Evolutionary conservation across 2,329 filamentous ascomycete species (phyloP).

Genomic region (Penicillium sp.): DNA sequence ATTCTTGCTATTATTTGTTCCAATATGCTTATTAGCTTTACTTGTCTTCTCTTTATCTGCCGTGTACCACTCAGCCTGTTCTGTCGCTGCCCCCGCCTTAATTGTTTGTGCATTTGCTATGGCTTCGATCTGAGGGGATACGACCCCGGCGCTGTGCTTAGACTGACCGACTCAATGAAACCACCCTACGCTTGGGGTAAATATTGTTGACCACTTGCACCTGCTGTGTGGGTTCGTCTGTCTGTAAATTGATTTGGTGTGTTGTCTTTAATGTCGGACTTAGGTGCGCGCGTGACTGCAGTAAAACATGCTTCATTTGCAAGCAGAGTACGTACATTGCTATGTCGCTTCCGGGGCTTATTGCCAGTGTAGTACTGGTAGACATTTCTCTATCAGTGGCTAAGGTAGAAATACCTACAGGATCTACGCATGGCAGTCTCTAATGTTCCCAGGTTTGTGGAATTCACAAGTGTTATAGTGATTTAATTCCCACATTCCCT

Average conservation of each 20-base stretch:
- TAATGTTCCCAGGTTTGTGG: neutral
- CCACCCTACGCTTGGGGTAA: neutral
- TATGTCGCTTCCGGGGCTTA: too few species aligned
- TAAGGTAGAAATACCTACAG: neutral
- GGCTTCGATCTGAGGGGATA: slow-evolving; percentile 1
- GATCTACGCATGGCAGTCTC: neutral
- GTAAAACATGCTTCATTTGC: too few species aligned
- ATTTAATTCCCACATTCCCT: neutral
- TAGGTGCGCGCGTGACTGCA: too few species aligned
- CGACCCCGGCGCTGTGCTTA: slow-evolving; percentile 1
- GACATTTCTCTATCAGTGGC: too few species aligned
- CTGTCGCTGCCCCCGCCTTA: neutral
- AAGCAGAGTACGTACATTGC: neutral
- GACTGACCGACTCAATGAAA: slow-evolving; percentile 2
- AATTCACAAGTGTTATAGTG: neutral
- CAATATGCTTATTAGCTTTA: slow-evolving; percentile 3
- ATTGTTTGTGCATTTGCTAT: slow-evolving; percentile 3
- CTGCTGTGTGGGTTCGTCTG: neutral
- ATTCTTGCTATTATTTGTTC: neutral
- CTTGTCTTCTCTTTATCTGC: neutral
- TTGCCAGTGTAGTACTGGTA: too few species aligned
- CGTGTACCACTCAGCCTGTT: neutral
- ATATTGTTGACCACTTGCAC: neutral
- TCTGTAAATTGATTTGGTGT: too few species aligned
- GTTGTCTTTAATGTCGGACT: too few species aligned